These are phyloP conservation scores for Serpula lacrymans DNA, from an alignment of 768 basidiomycete genomes.

Conservation along the genomic window DNA sequence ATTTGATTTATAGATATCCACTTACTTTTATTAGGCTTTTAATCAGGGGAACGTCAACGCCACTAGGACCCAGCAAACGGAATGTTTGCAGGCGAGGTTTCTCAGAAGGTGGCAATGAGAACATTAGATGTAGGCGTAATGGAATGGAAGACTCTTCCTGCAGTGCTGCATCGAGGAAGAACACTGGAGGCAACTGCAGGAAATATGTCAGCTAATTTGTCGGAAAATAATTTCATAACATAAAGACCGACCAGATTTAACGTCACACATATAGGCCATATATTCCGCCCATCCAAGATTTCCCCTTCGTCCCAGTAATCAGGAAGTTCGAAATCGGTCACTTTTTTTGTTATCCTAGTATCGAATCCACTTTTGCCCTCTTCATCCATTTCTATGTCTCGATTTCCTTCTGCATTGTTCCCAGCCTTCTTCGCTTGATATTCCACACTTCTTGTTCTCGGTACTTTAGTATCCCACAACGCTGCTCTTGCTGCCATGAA, in stretches of 20 bases:
- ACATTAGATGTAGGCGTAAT: slow-evolving; percentile 57
- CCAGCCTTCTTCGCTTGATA: slow-evolving; percentile 47
- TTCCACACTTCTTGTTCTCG: slow-evolving; percentile 66
- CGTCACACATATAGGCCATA: slow-evolving; percentile 76
- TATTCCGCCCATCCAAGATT: slow-evolving; percentile 52
- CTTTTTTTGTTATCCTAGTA: slow-evolving; percentile 44
- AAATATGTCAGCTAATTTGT: background rate
- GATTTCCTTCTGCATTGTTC: slow-evolving; percentile 26
- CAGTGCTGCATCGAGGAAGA: slow-evolving; percentile 72
- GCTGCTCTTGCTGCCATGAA: slow-evolving; percentile 79
- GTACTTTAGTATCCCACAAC: slow-evolving; percentile 78
- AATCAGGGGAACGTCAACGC: slow-evolving; percentile 47
- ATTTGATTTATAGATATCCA: background rate
- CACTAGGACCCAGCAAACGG: slow-evolving; percentile 60
- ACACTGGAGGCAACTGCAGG: slow-evolving; percentile 50
- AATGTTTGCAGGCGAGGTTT: slow-evolving; percentile 55
- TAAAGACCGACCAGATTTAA: slow-evolving; percentile 62
- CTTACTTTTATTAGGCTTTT: slow-evolving; percentile 54
- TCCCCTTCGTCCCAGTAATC: slow-evolving; percentile 90
- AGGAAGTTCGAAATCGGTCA: slow-evolving; percentile 80
- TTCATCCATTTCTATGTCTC: slow-evolving; percentile 48
- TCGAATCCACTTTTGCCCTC: slow-evolving; percentile 58
- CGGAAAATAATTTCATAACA: background rate
- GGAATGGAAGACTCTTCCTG: slow-evolving; percentile 71
- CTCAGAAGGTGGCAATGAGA: slow-evolving; percentile 47